Evolutionary conservation across 306 rosid genomes (phyloP), one percentile per base, ranked within the genome.

Genomic region (Trichosanthes cucumerina): DNA sequence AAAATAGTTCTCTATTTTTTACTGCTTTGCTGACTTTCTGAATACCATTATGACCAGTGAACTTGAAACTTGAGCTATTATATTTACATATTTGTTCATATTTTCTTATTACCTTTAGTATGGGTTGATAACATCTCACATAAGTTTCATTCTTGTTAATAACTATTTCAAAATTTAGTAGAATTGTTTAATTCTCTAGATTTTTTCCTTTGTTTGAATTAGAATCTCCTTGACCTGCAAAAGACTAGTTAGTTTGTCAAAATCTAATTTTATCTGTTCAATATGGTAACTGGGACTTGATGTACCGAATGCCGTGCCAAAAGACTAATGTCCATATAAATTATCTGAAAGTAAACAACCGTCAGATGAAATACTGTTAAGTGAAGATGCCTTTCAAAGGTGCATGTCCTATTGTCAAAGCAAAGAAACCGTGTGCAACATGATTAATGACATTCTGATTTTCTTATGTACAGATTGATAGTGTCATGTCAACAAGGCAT

Each of bases 401-500:
- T 44, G 76, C 76, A 12, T 13, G 34, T 70, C 11, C 36, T 6
- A 4, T 69, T 41, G 31, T n/a, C 75, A 69, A 10, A 66, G 71
- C 71, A 63, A 64, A 63, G n/a, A 8, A n/a, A 39, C 33, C 41
- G 10, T 68, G 75, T 39, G 75, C 49, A 68, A 39, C 52, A 70
- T 14, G 12, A 44, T 44, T 70, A 57, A 71, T 71, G 38, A 34
- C 9, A 53, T 53, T 76, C 36, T 9, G 16, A 16, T 56, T 76
- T 19, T 57, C 47, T 23, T 16, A 71, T 82, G 74, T 65, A 77
- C 89, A 95, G 98, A 91, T 95, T 88, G 98, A 95, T 80, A 95
- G 98, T 84, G 86, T 95, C 73, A 89, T 95, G 98, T 95, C 98
- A 62, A 89, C 93, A 75, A 95, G 98, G 82, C 66, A 71, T 85